Percentiles rank a stretch among this genome's conserved stretches.
These are phyloP conservation scores for Ustilago shanxiensis DNA, from an alignment of 1,284 basidiomycete genomes.

Conservation along the genomic window DNA sequence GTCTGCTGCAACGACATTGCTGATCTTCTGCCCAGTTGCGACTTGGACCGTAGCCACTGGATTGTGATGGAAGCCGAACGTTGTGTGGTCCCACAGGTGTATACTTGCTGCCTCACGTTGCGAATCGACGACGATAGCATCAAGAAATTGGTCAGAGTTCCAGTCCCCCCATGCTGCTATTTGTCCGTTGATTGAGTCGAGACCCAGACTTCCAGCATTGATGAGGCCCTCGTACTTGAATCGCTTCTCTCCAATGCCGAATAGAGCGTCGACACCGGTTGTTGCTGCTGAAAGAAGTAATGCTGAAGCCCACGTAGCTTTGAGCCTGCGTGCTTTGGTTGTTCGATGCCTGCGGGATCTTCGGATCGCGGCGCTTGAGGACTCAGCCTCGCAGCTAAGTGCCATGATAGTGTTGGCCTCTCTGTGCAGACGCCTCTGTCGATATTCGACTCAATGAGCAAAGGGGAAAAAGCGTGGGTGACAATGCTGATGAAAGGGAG, in stretches of 20 bases:
- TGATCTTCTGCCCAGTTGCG: slow-evolving; percentile 56
- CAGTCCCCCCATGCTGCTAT: slow-evolving; percentile 93
- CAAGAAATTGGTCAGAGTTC: slow-evolving; percentile 84
- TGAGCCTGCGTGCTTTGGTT: slow-evolving; percentile 20
- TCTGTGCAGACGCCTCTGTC: too few relatives aligned
- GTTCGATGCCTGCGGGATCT: slow-evolving; percentile 14
- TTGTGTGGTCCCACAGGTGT: slow-evolving; percentile 83
- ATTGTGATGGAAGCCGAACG: slow-evolving; percentile 76
- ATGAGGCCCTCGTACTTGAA: slow-evolving; percentile 89
- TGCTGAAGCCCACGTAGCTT: slow-evolving; percentile 26
- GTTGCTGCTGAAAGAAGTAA: slow-evolving; percentile 24
- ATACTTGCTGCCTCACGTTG: slow-evolving; percentile 82
- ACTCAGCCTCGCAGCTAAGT: slow-evolving; percentile 38
- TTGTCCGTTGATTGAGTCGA: slow-evolving; percentile 77
- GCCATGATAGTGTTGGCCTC: too few relatives aligned
- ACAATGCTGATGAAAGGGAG: neutral
- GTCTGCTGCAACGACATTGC: slow-evolving; percentile 90
- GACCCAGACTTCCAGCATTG: slow-evolving; percentile 82
- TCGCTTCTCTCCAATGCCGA: slow-evolving; percentile 73
- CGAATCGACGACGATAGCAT: slow-evolving; percentile 80
- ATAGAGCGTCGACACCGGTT: slow-evolving; percentile 39
- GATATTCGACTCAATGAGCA: too few relatives aligned
- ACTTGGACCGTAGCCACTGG: slow-evolving; percentile 69
- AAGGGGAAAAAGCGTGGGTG: too few relatives aligned
- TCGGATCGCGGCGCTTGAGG: slow-evolving; percentile 24